These are phyloP conservation scores for Thielaviopsis populi DNA, from an alignment of 2,329 filamentous ascomycete species.

Conservation along the genomic window DNA sequence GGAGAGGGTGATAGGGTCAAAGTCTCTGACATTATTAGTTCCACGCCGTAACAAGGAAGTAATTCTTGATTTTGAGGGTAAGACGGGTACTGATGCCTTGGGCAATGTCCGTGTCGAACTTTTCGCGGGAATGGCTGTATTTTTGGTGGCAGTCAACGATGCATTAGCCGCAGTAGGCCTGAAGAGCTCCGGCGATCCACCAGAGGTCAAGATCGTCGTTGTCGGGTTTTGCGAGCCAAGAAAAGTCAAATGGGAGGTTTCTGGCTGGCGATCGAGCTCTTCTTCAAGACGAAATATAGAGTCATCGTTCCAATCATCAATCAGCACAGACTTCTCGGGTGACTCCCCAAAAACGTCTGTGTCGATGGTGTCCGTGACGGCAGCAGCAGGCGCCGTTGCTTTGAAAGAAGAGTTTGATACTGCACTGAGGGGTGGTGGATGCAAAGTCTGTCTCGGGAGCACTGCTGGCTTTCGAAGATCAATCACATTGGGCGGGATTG, in stretches of 20 bases:
- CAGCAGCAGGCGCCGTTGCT: neutral
- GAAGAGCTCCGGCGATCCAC: neutral
- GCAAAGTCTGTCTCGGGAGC: neutral
- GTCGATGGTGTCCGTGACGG: neutral
- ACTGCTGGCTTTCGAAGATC: neutral
- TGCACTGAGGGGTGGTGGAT: neutral
- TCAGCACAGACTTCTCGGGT: neutral
- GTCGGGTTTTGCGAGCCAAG: neutral
- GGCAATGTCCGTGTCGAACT: neutral
- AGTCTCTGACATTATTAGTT: neutral
- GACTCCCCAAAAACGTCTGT: neutral
- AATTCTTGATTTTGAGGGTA: neutral
- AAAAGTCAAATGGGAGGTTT: neutral
- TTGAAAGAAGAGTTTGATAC: neutral
- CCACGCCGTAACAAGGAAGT: neutral
- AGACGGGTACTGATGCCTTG: neutral
- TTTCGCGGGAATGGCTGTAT: too few relatives aligned
- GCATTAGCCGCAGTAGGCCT: neutral
- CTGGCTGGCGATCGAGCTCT: neutral
- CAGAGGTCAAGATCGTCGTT: neutral
- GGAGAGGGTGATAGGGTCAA: conserved; percentile 5
- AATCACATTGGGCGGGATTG: neutral
- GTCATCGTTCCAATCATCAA: conserved; percentile 6
- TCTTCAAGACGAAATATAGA: conserved; percentile 2
- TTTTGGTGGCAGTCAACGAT: neutral